Evolutionary conservation across 306 rosid species (phyloP).

Genomic region (Betula pendula): DNA sequence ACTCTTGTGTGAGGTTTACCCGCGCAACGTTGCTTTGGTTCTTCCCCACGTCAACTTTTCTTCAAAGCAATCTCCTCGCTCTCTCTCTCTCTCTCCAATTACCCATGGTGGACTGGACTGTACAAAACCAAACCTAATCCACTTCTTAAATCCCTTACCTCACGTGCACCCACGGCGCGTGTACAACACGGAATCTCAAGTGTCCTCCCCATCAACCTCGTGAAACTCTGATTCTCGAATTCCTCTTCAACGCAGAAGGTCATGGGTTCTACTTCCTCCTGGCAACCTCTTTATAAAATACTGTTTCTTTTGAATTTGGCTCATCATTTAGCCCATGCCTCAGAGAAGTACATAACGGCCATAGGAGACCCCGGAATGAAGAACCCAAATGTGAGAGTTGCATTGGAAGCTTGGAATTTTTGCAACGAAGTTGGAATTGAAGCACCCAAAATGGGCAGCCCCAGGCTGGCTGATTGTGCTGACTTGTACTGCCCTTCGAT

Average conservation of each 20-base stretch:
- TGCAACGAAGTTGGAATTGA: conserved; percentile 66
- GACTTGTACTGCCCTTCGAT: conserved; percentile 34
- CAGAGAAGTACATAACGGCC: conserved; percentile 35
- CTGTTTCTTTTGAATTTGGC: conserved; percentile 13
- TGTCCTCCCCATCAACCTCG: neutral
- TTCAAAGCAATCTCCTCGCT: conserved; percentile 1
- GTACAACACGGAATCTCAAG: neutral
- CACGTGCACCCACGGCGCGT: neutral
- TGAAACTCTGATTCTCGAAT: neutral
- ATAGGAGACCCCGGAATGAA: conserved; percentile 62
- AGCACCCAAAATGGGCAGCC: conserved; percentile 64
- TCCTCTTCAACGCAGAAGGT: neutral
- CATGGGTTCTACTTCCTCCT: conserved; percentile 26
- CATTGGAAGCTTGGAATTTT: conserved; percentile 58
- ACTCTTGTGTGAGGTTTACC: no score
- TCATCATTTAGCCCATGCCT: neutral
- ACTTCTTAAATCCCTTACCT: neutral
- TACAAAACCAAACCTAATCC: conserved; percentile 3
- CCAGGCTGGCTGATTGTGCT: conserved; percentile 61
- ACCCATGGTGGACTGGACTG: neutral
- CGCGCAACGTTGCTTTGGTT: neutral
- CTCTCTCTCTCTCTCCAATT: neutral
- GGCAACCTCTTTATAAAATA: conserved; percentile 14
- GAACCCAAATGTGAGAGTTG: conserved; percentile 52
- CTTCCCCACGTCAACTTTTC: neutral